Base-by-base conservation (phyloP, 345 rosid species). In the Citrus sp. region DNA sequence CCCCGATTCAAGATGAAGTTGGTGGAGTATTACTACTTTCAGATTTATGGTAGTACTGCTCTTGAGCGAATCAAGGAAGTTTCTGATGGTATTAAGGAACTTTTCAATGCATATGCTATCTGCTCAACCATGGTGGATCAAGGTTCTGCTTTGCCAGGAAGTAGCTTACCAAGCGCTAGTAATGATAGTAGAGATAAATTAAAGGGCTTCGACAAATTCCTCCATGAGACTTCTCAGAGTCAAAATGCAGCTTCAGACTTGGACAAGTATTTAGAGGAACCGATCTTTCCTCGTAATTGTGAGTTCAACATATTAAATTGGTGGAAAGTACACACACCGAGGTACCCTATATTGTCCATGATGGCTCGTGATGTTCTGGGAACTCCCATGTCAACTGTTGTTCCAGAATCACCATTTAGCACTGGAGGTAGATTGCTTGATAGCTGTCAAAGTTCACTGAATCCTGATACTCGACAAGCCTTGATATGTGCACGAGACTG, bases 321-420 rank as follows among this genome's bases (percentile, higher is more conserved):
- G 92, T 95, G 99, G 99, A 93, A 90, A 75, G 99, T 93, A 61
- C 97, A 95, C 84, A 92, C 97, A 1, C 97, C 98, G n/a, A 90
- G 98, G 79, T 95, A 93, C 86, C 97, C 99, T 75, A 84, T 95
- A 61, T 80, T 95, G 86, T 93, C 99, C 70, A 87, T 91, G 96
- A 87, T 95, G 96, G 99, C 97, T 21, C 94, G 94, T 16, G 99
- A 95, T 82, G 88, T 95, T 74, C 75, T 95, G 30, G 98, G 95
- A 67, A 93, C 94, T 62, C 98, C 97, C 0, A 86, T 93, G 90
- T 91, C 97, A 54, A 93, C 89, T 62, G 78, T 85, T 77, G 75
- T 83, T 14, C 89, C 90, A 49, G 94, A 92, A 64, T 86, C 84
- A 9, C 84, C 88, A 24, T 93, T 93, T 37, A 77, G 80, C 74